Evolutionary conservation across 306 rosid genomes (phyloP).

Genomic region (Spatholobus suberectus): DNA sequence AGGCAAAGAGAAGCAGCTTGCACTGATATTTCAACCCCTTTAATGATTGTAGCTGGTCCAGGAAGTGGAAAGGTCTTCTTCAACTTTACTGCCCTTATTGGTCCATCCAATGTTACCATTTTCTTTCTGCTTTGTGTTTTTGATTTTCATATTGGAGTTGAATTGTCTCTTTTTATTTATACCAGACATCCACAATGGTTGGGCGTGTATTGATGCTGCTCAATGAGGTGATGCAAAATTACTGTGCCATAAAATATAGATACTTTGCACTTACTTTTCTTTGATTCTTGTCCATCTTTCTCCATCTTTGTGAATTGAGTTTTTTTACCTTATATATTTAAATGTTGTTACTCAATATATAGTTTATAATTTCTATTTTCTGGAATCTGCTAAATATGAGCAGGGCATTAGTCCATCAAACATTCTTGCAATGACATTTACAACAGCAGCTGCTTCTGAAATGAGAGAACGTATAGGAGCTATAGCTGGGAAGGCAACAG

Average conservation of each 20-base stretch:
- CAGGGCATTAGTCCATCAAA: slow-evolving; percentile 79
- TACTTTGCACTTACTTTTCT: background rate
- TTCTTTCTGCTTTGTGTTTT: slow-evolving; percentile 7
- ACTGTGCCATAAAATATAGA: slow-evolving; percentile 24
- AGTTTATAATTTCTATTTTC: slow-evolving; percentile 34
- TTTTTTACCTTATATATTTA: slow-evolving; percentile 1
- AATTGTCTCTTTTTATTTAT: slow-evolving; percentile 36
- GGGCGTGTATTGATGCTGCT: slow-evolving; percentile 92
- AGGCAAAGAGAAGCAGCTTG: slow-evolving; percentile 93
- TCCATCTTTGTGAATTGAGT: slow-evolving; percentile 3
- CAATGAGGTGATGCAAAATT: slow-evolving; percentile 65
- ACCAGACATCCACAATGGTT: slow-evolving; percentile 97
- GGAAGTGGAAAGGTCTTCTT: slow-evolving; percentile 93
- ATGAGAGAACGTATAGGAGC: slow-evolving; percentile 93
- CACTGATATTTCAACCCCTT: slow-evolving; percentile 72
- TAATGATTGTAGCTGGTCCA: slow-evolving; percentile 93
- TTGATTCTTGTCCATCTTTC: slow-evolving; percentile 28
- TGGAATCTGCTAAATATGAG: slow-evolving; percentile 16
- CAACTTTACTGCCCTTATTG: slow-evolving; percentile 15
- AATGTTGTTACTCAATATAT: slow-evolving; percentile 24
- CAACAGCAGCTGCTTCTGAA: slow-evolving; percentile 95
- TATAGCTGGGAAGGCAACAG: slow-evolving; percentile 78
- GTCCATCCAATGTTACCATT: background rate
- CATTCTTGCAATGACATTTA: slow-evolving; percentile 95
- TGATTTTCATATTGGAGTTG: slow-evolving; percentile 37